These are phyloP conservation scores for Candida dubliniensis DNA, from an alignment of 1,139 yeast species.

Conservation along the genomic window DNA sequence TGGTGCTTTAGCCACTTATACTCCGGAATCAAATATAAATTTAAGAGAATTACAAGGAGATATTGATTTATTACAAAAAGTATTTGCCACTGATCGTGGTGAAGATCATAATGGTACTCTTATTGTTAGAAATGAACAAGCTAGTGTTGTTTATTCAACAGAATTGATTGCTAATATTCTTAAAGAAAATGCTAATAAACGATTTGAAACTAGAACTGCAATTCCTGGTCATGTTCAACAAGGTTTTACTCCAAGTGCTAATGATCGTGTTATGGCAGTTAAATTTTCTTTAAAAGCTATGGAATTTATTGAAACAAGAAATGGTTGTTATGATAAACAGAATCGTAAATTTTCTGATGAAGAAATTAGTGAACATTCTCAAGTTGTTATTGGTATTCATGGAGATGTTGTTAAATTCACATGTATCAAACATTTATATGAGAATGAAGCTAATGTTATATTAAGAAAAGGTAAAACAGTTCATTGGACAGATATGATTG, in stretches of 20 bases:
- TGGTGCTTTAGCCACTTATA: slow-evolving; percentile 91
- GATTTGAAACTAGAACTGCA: slow-evolving; percentile 75
- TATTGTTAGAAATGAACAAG: slow-evolving; percentile 66
- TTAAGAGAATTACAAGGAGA: slow-evolving; percentile 61
- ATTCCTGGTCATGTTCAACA: slow-evolving; percentile 85
- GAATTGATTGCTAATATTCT: slow-evolving; percentile 68
- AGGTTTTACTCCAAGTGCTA: slow-evolving; percentile 77
- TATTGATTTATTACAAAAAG: slow-evolving; percentile 25
- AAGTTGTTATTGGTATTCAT: slow-evolving; percentile 69
- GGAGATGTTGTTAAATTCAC: slow-evolving; percentile 63
- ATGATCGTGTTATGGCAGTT: slow-evolving; percentile 72
- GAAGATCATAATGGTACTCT: slow-evolving; percentile 77
- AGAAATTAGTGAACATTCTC: slow-evolving; percentile 21
- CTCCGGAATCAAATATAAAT: slow-evolving; percentile 84
- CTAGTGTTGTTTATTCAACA: slow-evolving; percentile 67
- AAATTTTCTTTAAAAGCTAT: slow-evolving; percentile 71
- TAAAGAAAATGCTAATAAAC: slow-evolving; percentile 62
- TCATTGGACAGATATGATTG: slow-evolving; percentile 66
- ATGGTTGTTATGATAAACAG: slow-evolving; percentile 12
- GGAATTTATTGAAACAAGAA: slow-evolving; percentile 59
- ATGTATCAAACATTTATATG: slow-evolving; percentile 54
- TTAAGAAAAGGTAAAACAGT: slow-evolving; percentile 66
- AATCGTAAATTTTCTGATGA: slow-evolving; percentile 12
- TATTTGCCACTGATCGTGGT: slow-evolving; percentile 75
- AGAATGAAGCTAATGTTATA: slow-evolving; percentile 55